Conservation (phyloP, 2,329 filamentous ascomycete species). For the Pseudocercospora macadamiae region DNA sequence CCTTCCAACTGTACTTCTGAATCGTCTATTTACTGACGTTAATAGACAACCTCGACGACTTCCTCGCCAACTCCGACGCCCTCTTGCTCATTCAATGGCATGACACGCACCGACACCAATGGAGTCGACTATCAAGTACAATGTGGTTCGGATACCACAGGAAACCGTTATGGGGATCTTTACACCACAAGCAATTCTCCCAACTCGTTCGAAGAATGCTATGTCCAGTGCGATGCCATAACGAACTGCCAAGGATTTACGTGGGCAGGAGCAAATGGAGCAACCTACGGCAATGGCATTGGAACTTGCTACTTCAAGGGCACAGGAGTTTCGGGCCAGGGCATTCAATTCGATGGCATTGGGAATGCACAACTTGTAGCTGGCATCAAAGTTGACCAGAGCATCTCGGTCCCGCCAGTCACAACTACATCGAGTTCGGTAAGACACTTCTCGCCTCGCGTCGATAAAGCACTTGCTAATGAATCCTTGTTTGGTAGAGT, state of each 20-base stretch:
- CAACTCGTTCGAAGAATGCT: constrained; percentile 3
- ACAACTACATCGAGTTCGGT: background rate
- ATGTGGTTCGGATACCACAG: background rate
- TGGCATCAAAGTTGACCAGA: constrained; percentile 4
- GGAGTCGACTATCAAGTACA: background rate
- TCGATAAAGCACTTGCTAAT: too few species aligned
- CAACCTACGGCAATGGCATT: background rate
- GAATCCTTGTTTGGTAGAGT: too few species aligned
- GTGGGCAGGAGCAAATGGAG: background rate
- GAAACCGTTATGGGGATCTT: background rate
- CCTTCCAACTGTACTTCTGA: too few species aligned
- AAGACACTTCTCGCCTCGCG: too few species aligned
- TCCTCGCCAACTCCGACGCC: background rate
- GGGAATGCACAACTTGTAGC: background rate
- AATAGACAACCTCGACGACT: background rate
- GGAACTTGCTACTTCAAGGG: constrained; percentile 11
- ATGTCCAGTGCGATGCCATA: background rate
- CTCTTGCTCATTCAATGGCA: background rate
- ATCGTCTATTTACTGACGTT: too few species aligned
- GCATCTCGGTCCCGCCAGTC: background rate
- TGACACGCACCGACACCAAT: background rate
- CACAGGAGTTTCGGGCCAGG: constrained; percentile 1
- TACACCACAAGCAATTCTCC: background rate
- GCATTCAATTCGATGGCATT: background rate
- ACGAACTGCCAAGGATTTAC: background rate